Base-by-base conservation (phyloP, 768 basidiomycete genomes). In the Lactifluus volemus region DNA sequence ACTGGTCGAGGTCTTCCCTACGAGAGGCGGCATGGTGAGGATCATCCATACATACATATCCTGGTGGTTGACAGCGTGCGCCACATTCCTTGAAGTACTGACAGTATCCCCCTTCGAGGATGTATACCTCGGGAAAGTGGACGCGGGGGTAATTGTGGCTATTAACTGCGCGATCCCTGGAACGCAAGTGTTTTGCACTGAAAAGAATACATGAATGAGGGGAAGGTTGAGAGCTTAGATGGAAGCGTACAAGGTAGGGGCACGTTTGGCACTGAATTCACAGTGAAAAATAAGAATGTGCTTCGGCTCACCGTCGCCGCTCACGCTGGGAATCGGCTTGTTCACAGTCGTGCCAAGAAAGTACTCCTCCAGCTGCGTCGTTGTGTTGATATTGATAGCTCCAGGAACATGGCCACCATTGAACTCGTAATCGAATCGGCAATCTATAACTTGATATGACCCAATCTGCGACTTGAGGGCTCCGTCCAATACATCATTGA, bases 361-460 rank as follows among this genome's bases (percentile, higher is more conserved):
- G 53, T 90, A 80, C 54, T 89, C 85, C 70, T 97, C 93, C 45
- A 98, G 81, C 49, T 81, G 84, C 32, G 79, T 71, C 12, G 86
- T 85, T 15, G 85, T 89, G 71, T 92, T 92, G 69, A 98, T 84
- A 71, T 98, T 98, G 71, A 94, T 78, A 7, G 97, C 95, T 14
- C 93, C 89, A 10, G 83, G 82, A 65, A 98, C 84, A 75, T 98
- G 97, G 0, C 97, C 97, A 9, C 97, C 97, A 52, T 80, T 78
- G 72, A 86, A 98, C 74, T 99, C 97, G 69, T 97, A 99, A 64
- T 93, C 92, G 73, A 98, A 99, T 47, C 97, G 89, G 73, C 97
- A 98, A 74, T 99, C 97, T 67, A 99, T 87, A 59, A 99, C 74
- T 67, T 88, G 81, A 72, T 79, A 97, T 49, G 83, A 78, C 42